Percentiles rank a stretch among this genome's conserved stretches.
These are phyloP conservation scores for Pinus tabuliformis DNA, from an alignment of 75 land plant species.

Conservation along the genomic window DNA sequence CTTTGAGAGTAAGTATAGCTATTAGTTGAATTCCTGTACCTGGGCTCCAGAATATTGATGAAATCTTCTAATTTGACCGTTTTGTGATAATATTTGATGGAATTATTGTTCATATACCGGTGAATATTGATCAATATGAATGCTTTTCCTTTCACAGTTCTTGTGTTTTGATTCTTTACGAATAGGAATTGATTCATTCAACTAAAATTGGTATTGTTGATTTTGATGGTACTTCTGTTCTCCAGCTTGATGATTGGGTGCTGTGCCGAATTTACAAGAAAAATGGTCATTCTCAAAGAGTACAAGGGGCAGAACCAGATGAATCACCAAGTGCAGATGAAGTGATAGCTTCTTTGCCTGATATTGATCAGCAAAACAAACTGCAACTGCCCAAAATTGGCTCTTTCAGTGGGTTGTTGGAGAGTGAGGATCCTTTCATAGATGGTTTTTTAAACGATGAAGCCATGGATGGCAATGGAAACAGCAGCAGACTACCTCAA, in stretches of 20 bases:
- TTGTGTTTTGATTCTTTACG: neutral
- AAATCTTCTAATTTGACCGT: neutral
- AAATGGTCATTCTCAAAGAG: neutral
- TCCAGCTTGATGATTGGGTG: conserved; percentile 57
- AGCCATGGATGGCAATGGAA: conserved; percentile 5
- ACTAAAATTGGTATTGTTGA: neutral
- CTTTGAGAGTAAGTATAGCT: conserved; percentile 18
- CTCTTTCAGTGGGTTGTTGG: conserved; percentile 21
- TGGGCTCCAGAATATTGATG: neutral
- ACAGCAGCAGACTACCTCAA: conserved; percentile 1
- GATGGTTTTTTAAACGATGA: conserved; percentile 26
- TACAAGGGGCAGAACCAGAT: neutral
- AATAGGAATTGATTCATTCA: neutral
- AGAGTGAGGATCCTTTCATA: conserved; percentile 20
- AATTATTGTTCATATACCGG: too few relatives aligned
- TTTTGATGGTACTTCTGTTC: conserved; percentile 3
- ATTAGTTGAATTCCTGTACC: neutral
- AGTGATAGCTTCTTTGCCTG: conserved; percentile 24
- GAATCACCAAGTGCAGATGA: conserved; percentile 15
- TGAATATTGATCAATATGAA: neutral
- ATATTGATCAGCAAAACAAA: conserved; percentile 18
- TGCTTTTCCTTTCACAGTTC: neutral
- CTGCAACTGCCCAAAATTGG: conserved; percentile 23
- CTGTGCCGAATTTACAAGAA: conserved; percentile 58
- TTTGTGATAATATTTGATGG: too few relatives aligned